A percentile compares a stretch with the other conserved stretches of the same genome.
Conservation (phyloP, 169 alveolate species). For the Babesia ovis region DNA sequence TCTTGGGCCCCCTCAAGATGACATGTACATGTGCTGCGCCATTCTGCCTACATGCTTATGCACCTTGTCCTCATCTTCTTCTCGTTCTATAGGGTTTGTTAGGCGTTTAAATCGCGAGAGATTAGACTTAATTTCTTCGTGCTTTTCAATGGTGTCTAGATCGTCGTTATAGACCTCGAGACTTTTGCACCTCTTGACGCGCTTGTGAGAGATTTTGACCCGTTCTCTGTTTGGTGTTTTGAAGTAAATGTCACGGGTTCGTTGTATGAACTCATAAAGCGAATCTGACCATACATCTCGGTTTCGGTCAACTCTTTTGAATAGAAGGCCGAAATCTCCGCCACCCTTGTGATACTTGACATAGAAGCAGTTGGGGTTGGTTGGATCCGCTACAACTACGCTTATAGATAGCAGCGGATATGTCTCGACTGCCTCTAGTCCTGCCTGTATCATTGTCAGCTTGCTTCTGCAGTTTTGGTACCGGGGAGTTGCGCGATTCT, state of each 20-base stretch:
- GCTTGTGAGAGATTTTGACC: slow-evolving; percentile 25
- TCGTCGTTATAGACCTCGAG: background rate
- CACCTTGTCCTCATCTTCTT: background rate
- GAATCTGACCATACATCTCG: slow-evolving; percentile 84
- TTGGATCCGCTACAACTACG: slow-evolving; percentile 75
- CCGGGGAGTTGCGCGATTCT: background rate
- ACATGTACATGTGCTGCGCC: slow-evolving; percentile 23
- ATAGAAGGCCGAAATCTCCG: slow-evolving; percentile 74
- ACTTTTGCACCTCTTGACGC: slow-evolving; percentile 24
- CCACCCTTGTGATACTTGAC: slow-evolving; percentile 75
- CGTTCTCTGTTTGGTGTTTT: slow-evolving; percentile 15
- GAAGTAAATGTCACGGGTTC: slow-evolving; percentile 61
- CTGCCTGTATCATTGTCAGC: slow-evolving; percentile 36
- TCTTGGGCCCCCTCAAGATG: background rate
- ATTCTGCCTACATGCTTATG: background rate
- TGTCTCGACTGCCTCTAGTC: slow-evolving; percentile 68
- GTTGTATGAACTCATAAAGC: slow-evolving; percentile 74
- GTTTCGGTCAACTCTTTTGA: slow-evolving; percentile 75
- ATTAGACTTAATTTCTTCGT: background rate
- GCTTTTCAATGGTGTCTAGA: background rate
- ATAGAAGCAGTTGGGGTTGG: slow-evolving; percentile 67
- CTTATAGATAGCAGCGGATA: slow-evolving; percentile 77
- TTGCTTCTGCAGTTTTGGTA: background rate
- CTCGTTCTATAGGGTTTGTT: background rate
- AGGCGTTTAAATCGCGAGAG: slow-evolving; percentile 4